Base-by-base conservation (phyloP, 257 asterid genomes). In the Leptodermis oblonga region DNA sequence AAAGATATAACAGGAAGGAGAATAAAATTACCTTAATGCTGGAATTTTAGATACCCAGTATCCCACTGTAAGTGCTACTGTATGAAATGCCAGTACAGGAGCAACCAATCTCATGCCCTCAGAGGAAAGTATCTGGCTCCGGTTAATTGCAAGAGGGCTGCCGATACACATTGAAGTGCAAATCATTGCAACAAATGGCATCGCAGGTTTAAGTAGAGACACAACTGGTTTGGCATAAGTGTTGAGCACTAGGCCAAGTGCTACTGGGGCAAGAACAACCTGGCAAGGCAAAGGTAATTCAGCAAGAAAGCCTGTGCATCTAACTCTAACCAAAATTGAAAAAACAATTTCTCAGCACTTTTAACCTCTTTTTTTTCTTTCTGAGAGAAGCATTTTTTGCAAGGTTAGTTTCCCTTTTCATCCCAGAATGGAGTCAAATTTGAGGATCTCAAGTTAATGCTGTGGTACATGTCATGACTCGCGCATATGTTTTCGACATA, bases 111-210 rank as follows among this genome's bases (percentile, higher is more conserved):
- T 82, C 72, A 90, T 77, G 49, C 99, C 98, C 76, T 89, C 95
- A 0, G 84, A 58, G 1, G 98, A 94, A 65, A 91, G 97, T 73
- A 94, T 94, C 75, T 85, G 97, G 79, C 78, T 79, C 53, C 92
- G 80, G 60, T 94, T 94, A 51, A 94, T 86, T 30, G 98, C 97
- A 75, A 94, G 99, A 37, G 99, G 99, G 76, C 98, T 89, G 58
- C 99, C 99, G 46, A 94, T 91, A 62, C 99, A 94, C 92, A 94
- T 3, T 1, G 98, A 89, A 34, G 99, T 94, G 76, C 99, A 94
- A 43, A 89, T 13, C 99, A 94, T 94, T 23, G 97, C 97, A 41
- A 91, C 88, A 73, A 89, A 85, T 20, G 99, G 97, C 99, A 91
- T 94, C 80, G 91, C 70, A 3, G 98, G 98, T 82, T 89, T 92